phyloP scores from a whole-genome alignment of 2,329 filamentous ascomycete genomes.

The Dothidotthia symphoricarpi region DNA sequence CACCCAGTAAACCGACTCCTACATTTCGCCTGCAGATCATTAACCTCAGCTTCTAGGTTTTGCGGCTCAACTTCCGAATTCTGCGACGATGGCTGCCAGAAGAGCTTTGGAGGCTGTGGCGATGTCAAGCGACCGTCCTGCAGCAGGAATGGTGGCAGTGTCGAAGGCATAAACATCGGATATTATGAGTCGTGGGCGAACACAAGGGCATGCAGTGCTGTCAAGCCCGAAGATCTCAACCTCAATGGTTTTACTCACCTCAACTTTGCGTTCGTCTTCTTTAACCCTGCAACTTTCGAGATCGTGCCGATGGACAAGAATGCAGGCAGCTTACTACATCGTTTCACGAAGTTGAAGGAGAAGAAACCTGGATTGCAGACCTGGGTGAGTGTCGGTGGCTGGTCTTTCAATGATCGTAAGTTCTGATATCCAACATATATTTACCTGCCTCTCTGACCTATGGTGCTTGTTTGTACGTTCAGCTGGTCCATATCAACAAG shows the following conservation, averaged over 20 bases:
- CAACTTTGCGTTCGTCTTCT: conserved; percentile 9
- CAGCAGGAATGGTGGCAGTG: not conserved
- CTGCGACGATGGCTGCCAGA: conserved; percentile 1
- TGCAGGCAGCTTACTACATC: not conserved
- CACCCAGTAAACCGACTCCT: too few relatives aligned
- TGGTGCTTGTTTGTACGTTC: too few relatives aligned
- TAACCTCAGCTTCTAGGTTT: not conserved
- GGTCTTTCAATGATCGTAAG: conserved; percentile 41
- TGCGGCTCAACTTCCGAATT: not conserved
- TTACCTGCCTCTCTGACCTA: too few relatives aligned
- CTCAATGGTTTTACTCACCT: conserved; percentile 7
- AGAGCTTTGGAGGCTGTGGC: conserved; percentile 3
- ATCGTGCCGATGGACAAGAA: conserved; percentile 3
- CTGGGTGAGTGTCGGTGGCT: conserved; percentile 46
- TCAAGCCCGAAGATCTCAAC: conserved; percentile 4
- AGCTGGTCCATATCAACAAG: too few relatives aligned
- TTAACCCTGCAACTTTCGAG: conserved; percentile 6
- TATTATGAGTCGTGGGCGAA: conserved; percentile 4
- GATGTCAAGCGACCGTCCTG: conserved; percentile 1
- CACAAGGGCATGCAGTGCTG: conserved; percentile 1
- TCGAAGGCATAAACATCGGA: not conserved
- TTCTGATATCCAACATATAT: too few relatives aligned
- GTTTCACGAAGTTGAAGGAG: conserved; percentile 29
- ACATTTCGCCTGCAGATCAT: too few relatives aligned
- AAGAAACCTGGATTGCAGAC: conserved; percentile 32